Base-by-base conservation (phyloP, 371 early-diverging fungal genomes). In the Rhizopus microsporus region DNA sequence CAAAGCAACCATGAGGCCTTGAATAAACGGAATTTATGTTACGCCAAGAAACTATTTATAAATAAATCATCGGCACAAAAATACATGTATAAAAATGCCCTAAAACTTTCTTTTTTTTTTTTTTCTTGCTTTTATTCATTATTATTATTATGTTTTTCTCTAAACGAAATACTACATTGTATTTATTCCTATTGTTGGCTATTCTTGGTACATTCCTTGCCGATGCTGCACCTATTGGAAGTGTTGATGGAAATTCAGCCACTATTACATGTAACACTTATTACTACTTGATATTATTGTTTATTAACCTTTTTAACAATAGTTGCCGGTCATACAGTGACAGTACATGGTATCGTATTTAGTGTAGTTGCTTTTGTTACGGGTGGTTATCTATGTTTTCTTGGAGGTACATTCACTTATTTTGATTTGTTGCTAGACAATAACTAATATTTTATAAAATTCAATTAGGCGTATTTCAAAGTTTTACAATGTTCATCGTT, bases 401-500 rank as follows among this genome's bases (percentile, higher is more conserved):
- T 67, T 38, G 78, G 78, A 58, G 78, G 78, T 72, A 70, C 56
- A 54, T 23, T 23, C 23, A 23, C 2, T 23, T 23, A 2, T 23
- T 23, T 23, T 23, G 23, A 23, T 23, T 23, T 23, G 23, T 23
- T 23, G 23, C 23, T 23, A 45, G 10, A 17, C 17, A n/a, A 34
- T 23, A 42, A 65, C 61, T 53, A 31, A 49, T 35, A 39, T 31
- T 23, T 30, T 38, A 29, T 17, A 42, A 1, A 29, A 55, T 66
- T 31, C 57, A 58, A 59, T 60, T 77, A 70, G 84, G 80, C 51
- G 77, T 76, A 16, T 80, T 77, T 62, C 78, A 78, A 63, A 75
- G 74, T 54, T 77, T 82, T 57, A 85, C 84, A 38, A 76, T 85
- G 61, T 85, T 85, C 67, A 60, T 85, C 51, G 69, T 81, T 47